These are phyloP conservation scores for Alternaria incomplexa DNA, from an alignment of 2,329 filamentous ascomycete species.

Conservation along the genomic window DNA sequence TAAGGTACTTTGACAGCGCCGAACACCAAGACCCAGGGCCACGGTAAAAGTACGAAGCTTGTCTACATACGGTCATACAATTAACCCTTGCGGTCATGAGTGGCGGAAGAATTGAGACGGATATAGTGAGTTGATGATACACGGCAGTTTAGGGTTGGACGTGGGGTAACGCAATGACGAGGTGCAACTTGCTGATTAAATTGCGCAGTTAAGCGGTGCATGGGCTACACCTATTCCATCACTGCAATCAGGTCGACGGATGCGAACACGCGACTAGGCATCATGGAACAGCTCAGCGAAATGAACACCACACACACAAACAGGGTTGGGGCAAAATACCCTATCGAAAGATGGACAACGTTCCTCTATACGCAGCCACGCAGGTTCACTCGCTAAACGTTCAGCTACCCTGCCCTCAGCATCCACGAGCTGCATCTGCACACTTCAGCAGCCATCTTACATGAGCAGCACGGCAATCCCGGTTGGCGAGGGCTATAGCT, in stretches of 20 bases:
- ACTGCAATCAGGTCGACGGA: neutral
- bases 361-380: neutral
- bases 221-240: neutral
- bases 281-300: neutral
- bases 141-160: conserved; percentile 12
- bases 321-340: neutral
- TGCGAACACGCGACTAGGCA: neutral
- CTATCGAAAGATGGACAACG: neutral
- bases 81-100: conserved; percentile 9
- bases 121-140: conserved; percentile 14
- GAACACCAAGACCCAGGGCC: conserved; percentile 12
- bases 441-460: neutral
- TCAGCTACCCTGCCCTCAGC: conserved; percentile 1
- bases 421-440: conserved; percentile 7
- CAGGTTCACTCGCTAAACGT: conserved; percentile 6
- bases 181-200: conserved; percentile 11
- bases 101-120: conserved; percentile 11
- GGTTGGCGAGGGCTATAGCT: conserved; percentile 3
- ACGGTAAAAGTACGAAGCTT: conserved; percentile 7
- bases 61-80: conserved; percentile 2
- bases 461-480: conserved; percentile 8
- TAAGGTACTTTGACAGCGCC: conserved; percentile 9
- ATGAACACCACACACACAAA: neutral
- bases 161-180: conserved; percentile 3
- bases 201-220: conserved; percentile 3